phyloP scores from a whole-genome alignment of 2,329 filamentous ascomycete species.

The Ophiostoma quercus region DNA sequence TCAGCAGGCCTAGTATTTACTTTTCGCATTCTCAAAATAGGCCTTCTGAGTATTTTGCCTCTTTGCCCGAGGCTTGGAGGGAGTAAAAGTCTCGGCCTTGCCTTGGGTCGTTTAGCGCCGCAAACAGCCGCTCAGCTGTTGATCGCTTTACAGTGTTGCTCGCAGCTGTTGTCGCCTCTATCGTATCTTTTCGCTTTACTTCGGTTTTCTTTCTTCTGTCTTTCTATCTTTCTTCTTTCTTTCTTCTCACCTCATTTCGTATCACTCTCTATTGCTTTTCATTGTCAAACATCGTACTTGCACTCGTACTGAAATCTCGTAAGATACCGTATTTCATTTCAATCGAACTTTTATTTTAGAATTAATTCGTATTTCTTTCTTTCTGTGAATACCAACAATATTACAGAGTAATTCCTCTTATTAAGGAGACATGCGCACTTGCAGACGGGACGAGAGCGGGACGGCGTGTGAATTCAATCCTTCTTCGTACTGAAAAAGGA shows the following conservation, averaged over 20 bases:
- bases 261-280: not conserved
- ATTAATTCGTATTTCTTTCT: not conserved
- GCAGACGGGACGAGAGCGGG: slow-evolving; percentile 5
- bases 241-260: not conserved
- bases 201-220: not conserved
- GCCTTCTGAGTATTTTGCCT: not conserved
- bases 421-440: not conserved
- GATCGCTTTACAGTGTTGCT: not conserved
- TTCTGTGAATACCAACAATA: not conserved
- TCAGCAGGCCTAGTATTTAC: not conserved
- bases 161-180: not conserved
- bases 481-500: not conserved
- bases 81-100: no score
- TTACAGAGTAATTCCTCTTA: not conserved
- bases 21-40: not conserved
- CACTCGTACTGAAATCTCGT: slow-evolving; percentile 5
- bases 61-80: not conserved
- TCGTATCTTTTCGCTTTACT: not conserved
- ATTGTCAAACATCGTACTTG: not conserved
- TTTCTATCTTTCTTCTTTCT: not conserved
- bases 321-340: not conserved
- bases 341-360: not conserved
- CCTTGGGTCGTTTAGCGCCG: not conserved
- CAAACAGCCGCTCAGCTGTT: slow-evolving; percentile 3
- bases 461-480: slow-evolving; percentile 6